Conservation (phyloP, 352 stramenopile genomes). For the Globisporangium polare region DNA sequence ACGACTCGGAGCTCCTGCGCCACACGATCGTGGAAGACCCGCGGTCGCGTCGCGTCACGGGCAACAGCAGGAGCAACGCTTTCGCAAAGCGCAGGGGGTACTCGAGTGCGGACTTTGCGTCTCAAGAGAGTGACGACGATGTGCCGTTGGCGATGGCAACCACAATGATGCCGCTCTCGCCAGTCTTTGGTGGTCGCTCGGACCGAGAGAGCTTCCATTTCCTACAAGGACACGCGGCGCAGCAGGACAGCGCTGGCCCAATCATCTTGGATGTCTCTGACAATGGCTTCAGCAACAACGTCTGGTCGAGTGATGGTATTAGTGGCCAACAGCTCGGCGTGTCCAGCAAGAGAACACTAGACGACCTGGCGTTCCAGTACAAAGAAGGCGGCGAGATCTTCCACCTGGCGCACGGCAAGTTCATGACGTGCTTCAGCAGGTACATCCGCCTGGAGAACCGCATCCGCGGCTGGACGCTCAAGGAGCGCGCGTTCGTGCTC, state of each 20-base stretch:
- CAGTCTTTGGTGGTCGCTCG: not conserved
- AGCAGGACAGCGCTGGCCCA: not conserved
- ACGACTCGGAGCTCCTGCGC: conserved; percentile 37
- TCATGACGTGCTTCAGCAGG: conserved; percentile 47
- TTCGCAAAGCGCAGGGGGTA: conserved; percentile 8
- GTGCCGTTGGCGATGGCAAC: not conserved
- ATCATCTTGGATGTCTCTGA: not conserved
- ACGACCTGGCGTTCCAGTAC: conserved; percentile 35
- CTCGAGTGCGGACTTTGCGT: conserved; percentile 7
- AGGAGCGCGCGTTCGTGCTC: conserved; percentile 48
- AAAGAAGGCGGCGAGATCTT: conserved; percentile 39
- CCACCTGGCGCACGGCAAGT: conserved; percentile 32
- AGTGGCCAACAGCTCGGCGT: not conserved
- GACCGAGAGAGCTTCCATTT: not conserved
- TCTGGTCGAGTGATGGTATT: not conserved
- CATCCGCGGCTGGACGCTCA: conserved; percentile 35
- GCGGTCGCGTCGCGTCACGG: not conserved
- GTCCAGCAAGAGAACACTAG: conserved; percentile 28
- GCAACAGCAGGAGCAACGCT: not conserved
- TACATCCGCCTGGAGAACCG: conserved; percentile 63
- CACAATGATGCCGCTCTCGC: conserved; percentile 1
- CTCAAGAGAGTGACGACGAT: not conserved
- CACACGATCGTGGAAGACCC: conserved; percentile 15
- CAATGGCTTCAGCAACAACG: not conserved
- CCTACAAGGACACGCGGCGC: not conserved